A percentile compares a stretch with the other conserved stretches of the same genome.
phyloP scores from a whole-genome alignment of 1,284 basidiomycete species.

The Leccinum pachyderme region DNA sequence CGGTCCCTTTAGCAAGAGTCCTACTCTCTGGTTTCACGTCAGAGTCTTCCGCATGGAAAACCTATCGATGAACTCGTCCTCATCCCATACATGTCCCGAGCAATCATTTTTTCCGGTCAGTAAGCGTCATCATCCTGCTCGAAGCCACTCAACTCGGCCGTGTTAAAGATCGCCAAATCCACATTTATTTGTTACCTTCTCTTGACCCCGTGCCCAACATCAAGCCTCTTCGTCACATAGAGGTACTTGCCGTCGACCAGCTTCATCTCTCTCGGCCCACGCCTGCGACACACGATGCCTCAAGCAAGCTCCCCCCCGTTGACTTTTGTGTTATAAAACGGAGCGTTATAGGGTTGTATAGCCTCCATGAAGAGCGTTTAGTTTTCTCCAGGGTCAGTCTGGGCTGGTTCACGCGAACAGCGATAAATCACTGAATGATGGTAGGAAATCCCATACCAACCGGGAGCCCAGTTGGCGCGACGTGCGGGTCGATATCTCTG shows the following conservation, averaged over 20 bases:
- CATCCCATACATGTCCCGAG: constrained; percentile 69
- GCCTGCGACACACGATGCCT: constrained; percentile 40
- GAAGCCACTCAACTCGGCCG: neutral
- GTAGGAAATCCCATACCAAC: constrained; percentile 80
- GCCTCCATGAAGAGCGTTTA: constrained; percentile 34
- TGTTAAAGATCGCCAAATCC: constrained; percentile 66
- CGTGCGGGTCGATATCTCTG: constrained; percentile 69
- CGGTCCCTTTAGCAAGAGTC: constrained; percentile 49
- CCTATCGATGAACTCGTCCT: constrained; percentile 77
- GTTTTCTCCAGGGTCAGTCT: constrained; percentile 30
- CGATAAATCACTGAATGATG: constrained; percentile 47
- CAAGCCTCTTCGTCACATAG: constrained; percentile 76
- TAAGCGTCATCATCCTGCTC: neutral
- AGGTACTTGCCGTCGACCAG: constrained; percentile 80
- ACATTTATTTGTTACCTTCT: constrained; percentile 77
- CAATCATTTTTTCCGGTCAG: constrained; percentile 70
- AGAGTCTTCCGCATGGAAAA: constrained; percentile 58
- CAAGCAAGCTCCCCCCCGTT: constrained; percentile 51
- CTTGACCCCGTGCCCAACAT: constrained; percentile 71
- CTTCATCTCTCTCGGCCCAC: constrained; percentile 60
- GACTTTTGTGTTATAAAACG: constrained; percentile 81
- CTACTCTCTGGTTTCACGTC: constrained; percentile 66
- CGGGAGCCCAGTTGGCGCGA: constrained; percentile 59
- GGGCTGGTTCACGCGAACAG: constrained; percentile 25
- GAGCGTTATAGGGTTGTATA: constrained; percentile 65